A percentile compares a stretch with the other conserved stretches of the same genome.
Conservation (phyloP, 139 green algal species). For the Ostreobium quekettii region DNA sequence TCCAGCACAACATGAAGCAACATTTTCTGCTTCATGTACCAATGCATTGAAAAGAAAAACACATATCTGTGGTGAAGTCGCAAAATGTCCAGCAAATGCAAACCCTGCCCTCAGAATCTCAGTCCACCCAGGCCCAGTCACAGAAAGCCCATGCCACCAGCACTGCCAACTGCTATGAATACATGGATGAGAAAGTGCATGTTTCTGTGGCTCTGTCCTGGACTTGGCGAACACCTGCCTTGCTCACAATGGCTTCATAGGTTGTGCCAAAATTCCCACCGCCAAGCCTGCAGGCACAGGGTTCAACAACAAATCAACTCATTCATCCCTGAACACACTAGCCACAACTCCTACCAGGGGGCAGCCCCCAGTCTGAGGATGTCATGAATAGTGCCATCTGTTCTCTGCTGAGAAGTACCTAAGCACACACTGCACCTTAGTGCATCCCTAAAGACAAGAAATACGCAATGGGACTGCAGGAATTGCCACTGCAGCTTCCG, state of each 20-base stretch:
- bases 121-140: not conserved
- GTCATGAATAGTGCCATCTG: not conserved
- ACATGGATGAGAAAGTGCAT: constrained; percentile 7
- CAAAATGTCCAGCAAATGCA: too few species aligned
- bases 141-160: not conserved
- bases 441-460: too few species aligned
- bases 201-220: not conserved
- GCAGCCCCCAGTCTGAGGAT: not conserved
- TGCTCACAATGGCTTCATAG: constrained; percentile 45
- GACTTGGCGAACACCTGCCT: not conserved
- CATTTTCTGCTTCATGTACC: too few species aligned
- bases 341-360: not conserved
- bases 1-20: too few species aligned
- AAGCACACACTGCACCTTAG: too few species aligned
- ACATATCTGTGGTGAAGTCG: too few species aligned
- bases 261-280: constrained; percentile 80
- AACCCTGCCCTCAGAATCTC: constrained; percentile 24
- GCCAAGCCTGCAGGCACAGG: constrained; percentile 45
- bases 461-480: too few species aligned
- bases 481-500: too few species aligned
- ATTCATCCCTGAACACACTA: constrained; percentile 6
- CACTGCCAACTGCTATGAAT: not conserved
- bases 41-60: too few species aligned
- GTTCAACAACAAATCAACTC: not conserved
- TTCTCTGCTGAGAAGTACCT: not conserved